Conservation (phyloP, 2,329 filamentous ascomycete species). For the Mariannaea sp. region DNA sequence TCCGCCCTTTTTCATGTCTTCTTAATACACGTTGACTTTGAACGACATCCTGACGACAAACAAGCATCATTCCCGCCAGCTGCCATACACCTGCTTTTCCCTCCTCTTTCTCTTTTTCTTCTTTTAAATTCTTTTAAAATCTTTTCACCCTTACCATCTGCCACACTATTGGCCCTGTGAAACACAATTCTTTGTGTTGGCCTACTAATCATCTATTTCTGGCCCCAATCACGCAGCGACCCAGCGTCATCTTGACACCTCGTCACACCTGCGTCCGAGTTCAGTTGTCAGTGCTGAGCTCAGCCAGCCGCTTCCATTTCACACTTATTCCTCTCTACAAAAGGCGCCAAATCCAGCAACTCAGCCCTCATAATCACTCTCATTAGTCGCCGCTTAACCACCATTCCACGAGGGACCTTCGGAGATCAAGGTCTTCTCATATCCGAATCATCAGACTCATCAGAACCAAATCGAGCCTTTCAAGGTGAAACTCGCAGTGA, state of each 20-base stretch:
- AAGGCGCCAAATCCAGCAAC: slow-evolving; percentile 1
- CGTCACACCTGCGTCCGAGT: slow-evolving; percentile 37
- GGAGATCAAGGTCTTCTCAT: neutral
- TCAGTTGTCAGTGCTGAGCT: slow-evolving; percentile 29
- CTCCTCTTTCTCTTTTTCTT: slow-evolving; percentile 33
- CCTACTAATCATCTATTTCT: slow-evolving; percentile 20
- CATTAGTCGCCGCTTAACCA: neutral
- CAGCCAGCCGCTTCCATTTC: slow-evolving; percentile 27
- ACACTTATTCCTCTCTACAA: slow-evolving; percentile 28
- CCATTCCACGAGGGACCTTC: neutral
- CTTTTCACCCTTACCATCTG: slow-evolving; percentile 24
- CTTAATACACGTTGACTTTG: no score
- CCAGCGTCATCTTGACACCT: slow-evolving; percentile 21
- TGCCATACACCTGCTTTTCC: slow-evolving; percentile 18
- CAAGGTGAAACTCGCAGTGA: slow-evolving; percentile 7
- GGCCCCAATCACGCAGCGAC: slow-evolving; percentile 15
- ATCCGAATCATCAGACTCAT: neutral
- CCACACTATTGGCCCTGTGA: slow-evolving; percentile 28
- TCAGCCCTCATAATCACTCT: slow-evolving; percentile 10
- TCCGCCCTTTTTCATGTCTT: slow-evolving; percentile 2
- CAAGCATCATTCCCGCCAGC: no score
- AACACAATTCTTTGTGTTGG: slow-evolving; percentile 29
- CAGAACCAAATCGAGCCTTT: slow-evolving; percentile 9
- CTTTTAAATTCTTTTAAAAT: slow-evolving; percentile 19
- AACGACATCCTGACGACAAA: no score